Evolutionary conservation across 257 asterid genomes (phyloP).

Genomic region (Thymus mandschuricus): DNA sequence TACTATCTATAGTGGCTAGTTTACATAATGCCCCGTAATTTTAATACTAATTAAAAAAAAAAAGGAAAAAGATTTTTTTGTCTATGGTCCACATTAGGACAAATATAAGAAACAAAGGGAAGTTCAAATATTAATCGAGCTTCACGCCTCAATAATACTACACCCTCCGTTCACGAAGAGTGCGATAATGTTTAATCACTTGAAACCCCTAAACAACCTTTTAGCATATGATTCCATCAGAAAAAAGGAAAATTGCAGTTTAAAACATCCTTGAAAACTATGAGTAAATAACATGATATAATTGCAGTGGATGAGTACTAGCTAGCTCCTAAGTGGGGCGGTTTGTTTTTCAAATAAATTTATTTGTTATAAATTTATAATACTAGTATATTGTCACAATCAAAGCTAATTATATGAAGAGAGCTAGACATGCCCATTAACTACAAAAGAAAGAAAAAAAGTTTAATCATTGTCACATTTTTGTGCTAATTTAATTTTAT

Average conservation of each 20-base stretch:
- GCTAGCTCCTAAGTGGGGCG: slow-evolving; percentile 36
- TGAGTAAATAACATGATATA: background rate
- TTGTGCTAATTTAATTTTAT: background rate
- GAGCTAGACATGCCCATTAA: background rate
- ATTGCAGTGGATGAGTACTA: background rate
- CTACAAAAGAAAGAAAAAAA: background rate
- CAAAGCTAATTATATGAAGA: slow-evolving; percentile 20
- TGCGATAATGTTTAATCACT: no score
- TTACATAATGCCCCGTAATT: no score
- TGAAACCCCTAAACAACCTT: background rate
- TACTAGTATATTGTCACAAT: slow-evolving; percentile 24
- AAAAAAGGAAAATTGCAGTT: background rate
- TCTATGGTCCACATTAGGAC: background rate
- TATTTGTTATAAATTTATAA: background rate
- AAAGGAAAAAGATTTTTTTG: background rate
- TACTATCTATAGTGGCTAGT: no score
- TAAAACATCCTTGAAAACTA: background rate
- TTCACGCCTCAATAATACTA: no score
- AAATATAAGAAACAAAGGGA: background rate
- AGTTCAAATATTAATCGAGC: background rate
- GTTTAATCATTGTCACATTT: slow-evolving; percentile 12
- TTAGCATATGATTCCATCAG: background rate
- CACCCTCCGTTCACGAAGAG: no score
- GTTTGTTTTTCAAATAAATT: slow-evolving; percentile 23
- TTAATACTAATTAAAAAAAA: background rate